Evolutionary conservation across 2,329 filamentous ascomycete genomes (phyloP), one percentile per base, ranked within the genome.

Genomic region (Tolypocladium guangdongense): DNA sequence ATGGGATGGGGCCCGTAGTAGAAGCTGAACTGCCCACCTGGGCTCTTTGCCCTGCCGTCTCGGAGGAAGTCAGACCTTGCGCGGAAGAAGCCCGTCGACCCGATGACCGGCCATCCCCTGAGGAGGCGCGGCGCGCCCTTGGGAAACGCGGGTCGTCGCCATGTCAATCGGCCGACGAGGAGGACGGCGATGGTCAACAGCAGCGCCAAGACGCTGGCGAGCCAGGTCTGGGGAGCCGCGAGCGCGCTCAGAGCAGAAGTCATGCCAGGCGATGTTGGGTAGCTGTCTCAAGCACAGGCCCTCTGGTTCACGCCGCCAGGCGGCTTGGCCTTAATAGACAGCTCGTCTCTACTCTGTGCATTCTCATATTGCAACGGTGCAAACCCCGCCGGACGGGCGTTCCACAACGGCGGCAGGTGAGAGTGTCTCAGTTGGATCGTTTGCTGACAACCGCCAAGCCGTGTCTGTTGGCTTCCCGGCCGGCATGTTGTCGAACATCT

Each of bases 1-100:
- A 79, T 68, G 2, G 66, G 67, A 53, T 74, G 66, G 7, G 68
- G 60, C 0, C 77, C 77, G 3, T 73, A 71, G 56, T 73, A 73
- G 58, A 78, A 79, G 51, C 68, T 73, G 57, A 78, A 80, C 49
- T 74, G 73, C 30, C 74, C 74, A 1, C 66, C 70, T 6, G 57
- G 51, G 0, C 67, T 68, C 8, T 64, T 56, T 16, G 56, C 57
- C 7, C 58, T 58, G 11, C 66, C 66, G n/a, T 68, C 54, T 20
- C 58, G 59, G 52, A 72, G 70, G 59, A 77, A 80, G 30, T 74
- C 69, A 62, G 68, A 70, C 51, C 76, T 67, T 18, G 66, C 55
- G 3, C 71, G 72, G 66, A 77, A 79, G 66, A 77, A 79, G 0
- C 64, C 62, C 30, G 70, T 53, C 2, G 71, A 66, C 2, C 76